These are phyloP conservation scores for Thymus quinquecostatus DNA, from an alignment of 257 asterid species.

Conservation along the genomic window DNA sequence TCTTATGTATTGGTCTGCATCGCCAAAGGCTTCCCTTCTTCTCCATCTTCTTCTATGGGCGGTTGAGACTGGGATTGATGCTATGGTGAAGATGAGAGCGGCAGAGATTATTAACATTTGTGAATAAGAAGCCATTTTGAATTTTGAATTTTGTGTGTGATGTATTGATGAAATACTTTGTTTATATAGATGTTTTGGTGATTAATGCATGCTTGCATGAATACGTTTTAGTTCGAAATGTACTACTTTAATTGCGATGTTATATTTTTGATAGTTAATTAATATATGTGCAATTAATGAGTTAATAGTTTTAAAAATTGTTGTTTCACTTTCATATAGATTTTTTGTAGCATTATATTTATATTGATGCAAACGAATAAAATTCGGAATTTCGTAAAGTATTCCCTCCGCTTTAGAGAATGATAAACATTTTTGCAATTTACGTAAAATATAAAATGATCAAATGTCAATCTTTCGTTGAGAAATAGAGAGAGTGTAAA, in stretches of 20 bases:
- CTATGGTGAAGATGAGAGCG: slow-evolving; percentile 9
- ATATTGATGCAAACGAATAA: too few species aligned
- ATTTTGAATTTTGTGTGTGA: too few species aligned
- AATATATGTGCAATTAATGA: neutral
- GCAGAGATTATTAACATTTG: neutral
- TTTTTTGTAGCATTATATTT: too few species aligned
- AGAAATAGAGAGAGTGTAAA: too few species aligned
- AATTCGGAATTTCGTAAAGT: too few species aligned
- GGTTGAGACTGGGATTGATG: slow-evolving; percentile 5
- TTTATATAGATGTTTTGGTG: neutral
- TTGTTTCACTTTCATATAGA: too few species aligned
- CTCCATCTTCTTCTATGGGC: slow-evolving; percentile 7
- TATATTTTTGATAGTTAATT: neutral
- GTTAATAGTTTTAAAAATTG: neutral
- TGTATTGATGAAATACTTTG: too few species aligned
- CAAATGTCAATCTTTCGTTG: too few species aligned
- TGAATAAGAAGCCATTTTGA: slow-evolving; percentile 11
- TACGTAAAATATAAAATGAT: too few species aligned
- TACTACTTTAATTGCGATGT: neutral
- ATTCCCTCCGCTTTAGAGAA: too few species aligned
- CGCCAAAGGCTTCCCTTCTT: neutral
- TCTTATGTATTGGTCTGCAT: neutral
- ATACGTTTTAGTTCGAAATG: too few species aligned
- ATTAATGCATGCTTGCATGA: neutral
- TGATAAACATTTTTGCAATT: too few species aligned